Evolutionary conservation across 2,329 filamentous ascomycete species (phyloP), one percentile per base, ranked within the genome.

Genomic region (Monosporascus sp.): DNA sequence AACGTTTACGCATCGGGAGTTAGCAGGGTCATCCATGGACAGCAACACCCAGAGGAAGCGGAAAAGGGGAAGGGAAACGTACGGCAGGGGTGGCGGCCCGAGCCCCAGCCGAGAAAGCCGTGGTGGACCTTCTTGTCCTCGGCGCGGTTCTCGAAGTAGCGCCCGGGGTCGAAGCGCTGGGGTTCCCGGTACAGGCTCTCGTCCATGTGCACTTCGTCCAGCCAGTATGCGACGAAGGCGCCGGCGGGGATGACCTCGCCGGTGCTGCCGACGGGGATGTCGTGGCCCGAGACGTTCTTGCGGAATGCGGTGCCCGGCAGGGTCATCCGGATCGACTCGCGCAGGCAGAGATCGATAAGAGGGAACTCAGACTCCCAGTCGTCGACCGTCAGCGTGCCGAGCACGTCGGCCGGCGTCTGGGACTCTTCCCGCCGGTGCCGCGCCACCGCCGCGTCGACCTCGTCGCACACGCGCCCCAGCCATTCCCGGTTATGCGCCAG

Each of bases 311-410:
- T 70, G 6, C 80, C 80, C 0, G 72, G 64, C 7, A 75, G 58
- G 35, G 75, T 74, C 24, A 84, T 58, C 3, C 81, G 74, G 54
- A 85, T 81, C 15, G 72, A 73, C 55, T 85, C 81, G 41, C 74
- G 72, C 38, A 84, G 67, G 46, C 75, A 78, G 26, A 80, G 52
- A 53, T 81, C 76, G 35, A 83, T 68, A 6, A 73, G 54, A 0
- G 79, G 78, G 54, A 85, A 82, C 18, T 79, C 76, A 14, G 63
- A 50, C 61, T 84, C 80, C 80, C 80, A 85, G 0, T 74, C 76
- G 15, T 81, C 77, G 28, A 81, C 62, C 0, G 72, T 71, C 0
- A 85, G 66, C 2, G 68, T 61, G 37, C 69, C 65, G 1, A 84
- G 66, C 3, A 74, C 61, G 24, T 75, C 70, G 24, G 58, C 58